Conservation (phyloP, 345 rosid species). For the Eucalyptus guilfoylei region DNA sequence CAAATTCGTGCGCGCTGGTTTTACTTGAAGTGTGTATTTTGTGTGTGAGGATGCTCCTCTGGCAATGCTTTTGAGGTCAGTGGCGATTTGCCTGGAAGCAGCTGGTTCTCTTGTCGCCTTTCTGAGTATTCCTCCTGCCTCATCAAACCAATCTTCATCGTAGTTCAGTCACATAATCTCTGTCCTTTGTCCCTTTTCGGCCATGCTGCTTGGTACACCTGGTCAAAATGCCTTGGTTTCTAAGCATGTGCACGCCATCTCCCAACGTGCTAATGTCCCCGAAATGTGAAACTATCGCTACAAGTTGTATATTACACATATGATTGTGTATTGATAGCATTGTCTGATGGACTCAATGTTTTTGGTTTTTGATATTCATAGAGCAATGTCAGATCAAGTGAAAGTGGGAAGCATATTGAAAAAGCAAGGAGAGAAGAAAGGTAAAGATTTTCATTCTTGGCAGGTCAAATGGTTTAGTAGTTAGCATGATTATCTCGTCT, state of each 20-base stretch:
- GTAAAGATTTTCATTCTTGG: not conserved
- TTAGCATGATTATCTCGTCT: not conserved
- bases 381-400: not conserved
- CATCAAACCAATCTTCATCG: not conserved
- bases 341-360: not conserved
- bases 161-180: not conserved
- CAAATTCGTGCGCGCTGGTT: not conserved
- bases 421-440: constrained; percentile 5
- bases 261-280: not conserved
- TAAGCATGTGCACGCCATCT: not conserved
- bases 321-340: not conserved
- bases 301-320: not conserved
- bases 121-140: not conserved
- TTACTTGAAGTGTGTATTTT: not conserved
- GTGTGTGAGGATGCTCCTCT: not conserved
- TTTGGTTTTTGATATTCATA: not conserved
- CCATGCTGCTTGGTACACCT: not conserved
- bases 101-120: not conserved
- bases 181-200: not conserved
- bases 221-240: not conserved
- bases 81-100: not conserved
- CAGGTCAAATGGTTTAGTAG: not conserved
- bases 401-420: not conserved
- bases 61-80: not conserved
- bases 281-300: not conserved